Evolutionary conservation across 139 green algal species (phyloP), one percentile per base, ranked within the genome.

Genomic region (Spirogloea muscicola): DNA sequence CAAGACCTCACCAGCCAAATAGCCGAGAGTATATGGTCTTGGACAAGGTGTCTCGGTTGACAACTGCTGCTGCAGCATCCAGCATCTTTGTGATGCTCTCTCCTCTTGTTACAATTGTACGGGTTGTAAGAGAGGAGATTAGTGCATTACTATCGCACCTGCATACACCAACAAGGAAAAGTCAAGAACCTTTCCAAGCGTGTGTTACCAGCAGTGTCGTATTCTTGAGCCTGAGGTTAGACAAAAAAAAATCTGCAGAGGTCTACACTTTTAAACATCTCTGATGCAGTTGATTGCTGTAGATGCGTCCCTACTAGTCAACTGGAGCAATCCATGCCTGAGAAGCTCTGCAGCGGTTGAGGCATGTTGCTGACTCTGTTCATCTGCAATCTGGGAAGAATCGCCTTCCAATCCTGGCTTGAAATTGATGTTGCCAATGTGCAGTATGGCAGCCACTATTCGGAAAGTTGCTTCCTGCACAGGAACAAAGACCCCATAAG

Each of bases 1-100:
- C n/a, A n/a, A n/a, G n/a, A n/a, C 31, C 94, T 60, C 96, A 90
- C 91, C 92, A 98, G 85, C 98, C 94, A 85, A 99, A 99, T 80
- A 97, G 84, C 66, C 87, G 85, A 3, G 89, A 89, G 84, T 97
- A 98, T 60, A 97, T 81, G 39, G 89, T 96, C 84, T 98, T 98
- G 68, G 93, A 84, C 18, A 98, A 86, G 25, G 94, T 91, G 82
- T 99, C 94, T 7, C 93, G 74, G 74, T 87, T 96, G 75, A 95
- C 88, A 13, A 72, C 60, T 3, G 94, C 91, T 39, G 93, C 91
- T n/a, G 84, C 78, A 0, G 86, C 84, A 66, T 91, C 84, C 38
- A 98, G 85, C 9, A 91, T 91, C 52, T 84, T 91, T 33, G 93
- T 85, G 72, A 98, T 98, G 21, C 51, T 68, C 85, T 85, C 94